These are phyloP conservation scores for Fusarium nematophilum DNA, from an alignment of 2,329 filamentous ascomycete genomes.

Conservation along the genomic window DNA sequence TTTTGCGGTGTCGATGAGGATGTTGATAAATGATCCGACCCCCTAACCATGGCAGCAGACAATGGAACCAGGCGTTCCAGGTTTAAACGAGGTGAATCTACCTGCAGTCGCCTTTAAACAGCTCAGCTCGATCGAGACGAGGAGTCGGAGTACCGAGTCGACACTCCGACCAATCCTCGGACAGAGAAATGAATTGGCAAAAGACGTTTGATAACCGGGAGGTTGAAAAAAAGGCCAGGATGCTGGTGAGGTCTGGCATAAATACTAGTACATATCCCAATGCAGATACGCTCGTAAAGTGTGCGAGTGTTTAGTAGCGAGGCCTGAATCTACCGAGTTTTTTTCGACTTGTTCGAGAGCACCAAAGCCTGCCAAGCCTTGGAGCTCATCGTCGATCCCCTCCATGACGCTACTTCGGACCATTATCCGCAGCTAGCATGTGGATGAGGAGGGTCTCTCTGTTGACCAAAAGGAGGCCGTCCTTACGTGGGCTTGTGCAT, in stretches of 20 bases:
- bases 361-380: slow-evolving; percentile 29
- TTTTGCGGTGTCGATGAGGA: slow-evolving; percentile 17
- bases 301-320: too few relatives aligned
- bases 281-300: too few relatives aligned
- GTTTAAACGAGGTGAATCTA: not conserved
- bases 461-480: slow-evolving; percentile 3
- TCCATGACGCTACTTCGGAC: slow-evolving; percentile 27
- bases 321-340: too few relatives aligned
- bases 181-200: slow-evolving; percentile 12
- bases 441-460: slow-evolving; percentile 15
- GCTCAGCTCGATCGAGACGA: not conserved
- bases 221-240: too few relatives aligned
- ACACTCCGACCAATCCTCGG: slow-evolving; percentile 24
- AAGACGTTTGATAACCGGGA: not conserved
- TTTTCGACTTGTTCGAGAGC: not conserved
- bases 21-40: slow-evolving; percentile 1
- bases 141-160: slow-evolving; percentile 1
- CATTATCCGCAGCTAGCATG: slow-evolving; percentile 24
- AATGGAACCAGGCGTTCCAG: slow-evolving; percentile 4
- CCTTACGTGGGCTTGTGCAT: slow-evolving; percentile 23
- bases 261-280: too few relatives aligned
- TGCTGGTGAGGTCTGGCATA: too few relatives aligned
- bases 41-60: not conserved
- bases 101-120: slow-evolving; percentile 6
- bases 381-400: slow-evolving; percentile 35